A percentile compares a stretch with the other conserved stretches of the same genome.
These are phyloP conservation scores for Aspergillus sp. DNA, from an alignment of 2,329 filamentous ascomycete species.

Conservation along the genomic window DNA sequence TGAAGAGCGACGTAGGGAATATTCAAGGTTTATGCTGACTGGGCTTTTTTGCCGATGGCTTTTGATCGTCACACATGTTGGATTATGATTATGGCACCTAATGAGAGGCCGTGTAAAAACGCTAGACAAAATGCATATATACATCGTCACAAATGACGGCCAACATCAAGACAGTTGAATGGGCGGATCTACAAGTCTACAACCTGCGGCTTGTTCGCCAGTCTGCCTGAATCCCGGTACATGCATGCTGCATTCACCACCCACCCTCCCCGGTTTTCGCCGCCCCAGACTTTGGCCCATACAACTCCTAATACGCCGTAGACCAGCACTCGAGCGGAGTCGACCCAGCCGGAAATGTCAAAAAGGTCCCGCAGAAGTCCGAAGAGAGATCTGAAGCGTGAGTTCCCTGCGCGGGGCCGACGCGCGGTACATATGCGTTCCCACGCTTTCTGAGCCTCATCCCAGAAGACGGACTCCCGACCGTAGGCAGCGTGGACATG, in stretches of 20 bases:
- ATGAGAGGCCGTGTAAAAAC: neutral
- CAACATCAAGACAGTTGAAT: neutral
- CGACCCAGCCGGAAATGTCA: slow-evolving; percentile 44
- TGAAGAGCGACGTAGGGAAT: neutral
- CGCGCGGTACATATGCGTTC: slow-evolving; percentile 59
- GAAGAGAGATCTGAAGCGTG: slow-evolving; percentile 23
- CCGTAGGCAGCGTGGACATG: slow-evolving; percentile 80
- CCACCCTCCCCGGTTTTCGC: slow-evolving; percentile 47
- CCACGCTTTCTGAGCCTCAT: slow-evolving; percentile 69
- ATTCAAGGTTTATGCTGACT: neutral
- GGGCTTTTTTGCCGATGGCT: neutral
- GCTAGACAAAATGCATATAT: neutral
- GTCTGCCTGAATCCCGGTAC: slow-evolving; percentile 36
- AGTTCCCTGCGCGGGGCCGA: slow-evolving; percentile 24
- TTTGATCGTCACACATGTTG: neutral
- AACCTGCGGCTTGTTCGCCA: slow-evolving; percentile 40
- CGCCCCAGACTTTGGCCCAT: slow-evolving; percentile 61
- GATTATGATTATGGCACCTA: neutral
- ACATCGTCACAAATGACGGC: neutral
- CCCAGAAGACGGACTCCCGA: slow-evolving; percentile 69
- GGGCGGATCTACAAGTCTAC: slow-evolving; percentile 24
- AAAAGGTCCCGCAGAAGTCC: slow-evolving; percentile 38
- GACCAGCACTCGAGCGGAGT: slow-evolving; percentile 51
- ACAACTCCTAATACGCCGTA: slow-evolving; percentile 57
- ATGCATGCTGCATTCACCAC: slow-evolving; percentile 62